Conservation (phyloP, 2,329 filamentous ascomycete species). For the Colletotrichum acutatum region DNA sequence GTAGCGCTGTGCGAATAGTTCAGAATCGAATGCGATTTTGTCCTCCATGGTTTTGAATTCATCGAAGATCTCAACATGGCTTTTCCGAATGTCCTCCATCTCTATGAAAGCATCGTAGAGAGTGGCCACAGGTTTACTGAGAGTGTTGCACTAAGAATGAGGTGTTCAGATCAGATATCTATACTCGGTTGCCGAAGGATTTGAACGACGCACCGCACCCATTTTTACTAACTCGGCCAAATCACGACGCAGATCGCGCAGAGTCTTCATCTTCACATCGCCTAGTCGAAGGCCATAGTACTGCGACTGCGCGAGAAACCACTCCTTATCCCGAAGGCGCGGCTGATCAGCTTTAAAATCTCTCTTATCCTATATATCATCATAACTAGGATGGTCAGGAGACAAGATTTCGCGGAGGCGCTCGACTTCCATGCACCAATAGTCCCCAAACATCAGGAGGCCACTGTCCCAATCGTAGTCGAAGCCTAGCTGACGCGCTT, state of each 20-base stretch:
- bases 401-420: neutral
- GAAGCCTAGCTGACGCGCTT: neutral
- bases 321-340: neutral
- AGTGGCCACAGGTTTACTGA: neutral
- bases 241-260: neutral
- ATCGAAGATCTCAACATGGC: neutral
- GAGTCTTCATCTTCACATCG: constrained; percentile 6
- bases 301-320: neutral
- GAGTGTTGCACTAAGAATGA: neutral
- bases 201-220: constrained; percentile 1
- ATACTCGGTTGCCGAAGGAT: neutral
- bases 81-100: neutral
- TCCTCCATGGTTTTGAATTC: neutral
- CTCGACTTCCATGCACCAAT: neutral
- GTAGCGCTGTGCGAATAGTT: neutral
- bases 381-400: neutral
- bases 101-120: neutral
- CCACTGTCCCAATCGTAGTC: neutral
- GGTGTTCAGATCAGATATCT: neutral
- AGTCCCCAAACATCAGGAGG: neutral
- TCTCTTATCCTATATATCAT: no score
- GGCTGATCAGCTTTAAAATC: no score
- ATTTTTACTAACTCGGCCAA: neutral
- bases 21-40: neutral
- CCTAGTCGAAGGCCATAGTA: neutral